Conservation (phyloP, 352 stramenopile genomes). For the Halophytophthora batemanensis region DNA sequence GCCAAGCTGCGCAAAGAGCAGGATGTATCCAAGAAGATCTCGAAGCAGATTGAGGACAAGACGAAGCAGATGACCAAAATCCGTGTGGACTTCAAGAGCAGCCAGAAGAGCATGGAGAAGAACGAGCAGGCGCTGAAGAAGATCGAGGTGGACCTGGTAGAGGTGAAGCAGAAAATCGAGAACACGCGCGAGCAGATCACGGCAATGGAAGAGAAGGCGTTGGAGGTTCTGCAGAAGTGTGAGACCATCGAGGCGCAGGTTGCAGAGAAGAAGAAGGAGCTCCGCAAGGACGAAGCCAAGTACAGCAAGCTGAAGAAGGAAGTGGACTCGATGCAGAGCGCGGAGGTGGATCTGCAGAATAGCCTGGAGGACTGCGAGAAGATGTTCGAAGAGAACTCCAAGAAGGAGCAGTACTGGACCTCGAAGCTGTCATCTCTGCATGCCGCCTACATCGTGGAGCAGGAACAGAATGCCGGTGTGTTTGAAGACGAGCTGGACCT, state of each 20-base stretch:
- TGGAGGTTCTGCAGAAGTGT: constrained; percentile 89
- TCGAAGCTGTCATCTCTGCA: constrained; percentile 73
- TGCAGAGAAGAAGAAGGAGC: constrained; percentile 78
- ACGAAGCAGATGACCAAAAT: constrained; percentile 88
- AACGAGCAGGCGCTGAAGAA: constrained; percentile 57
- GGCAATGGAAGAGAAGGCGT: constrained; percentile 91
- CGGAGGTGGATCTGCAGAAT: constrained; percentile 92
- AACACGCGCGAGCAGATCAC: constrained; percentile 88
- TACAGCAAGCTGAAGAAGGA: constrained; percentile 89
- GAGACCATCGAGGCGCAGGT: constrained; percentile 90
- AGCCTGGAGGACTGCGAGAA: constrained; percentile 93
- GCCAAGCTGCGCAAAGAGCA: constrained; percentile 93
- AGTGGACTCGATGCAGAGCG: constrained; percentile 87
- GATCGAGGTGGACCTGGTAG: constrained; percentile 76
- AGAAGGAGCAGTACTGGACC: constrained; percentile 87
- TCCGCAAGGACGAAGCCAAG: constrained; percentile 72
- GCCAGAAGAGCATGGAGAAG: constrained; percentile 79
- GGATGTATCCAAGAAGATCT: constrained; percentile 79
- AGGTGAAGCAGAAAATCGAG: constrained; percentile 71
- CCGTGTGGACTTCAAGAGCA: constrained; percentile 79
- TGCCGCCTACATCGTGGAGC: constrained; percentile 50
- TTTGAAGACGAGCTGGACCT: constrained; percentile 63
- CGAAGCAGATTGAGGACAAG: constrained; percentile 84
- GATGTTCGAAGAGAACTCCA: constrained; percentile 89
- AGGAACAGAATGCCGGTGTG: constrained; percentile 70